These are phyloP conservation scores for Geotrichum aggregatum DNA, from an alignment of 1,139 yeast genomes.

Conservation along the genomic window DNA sequence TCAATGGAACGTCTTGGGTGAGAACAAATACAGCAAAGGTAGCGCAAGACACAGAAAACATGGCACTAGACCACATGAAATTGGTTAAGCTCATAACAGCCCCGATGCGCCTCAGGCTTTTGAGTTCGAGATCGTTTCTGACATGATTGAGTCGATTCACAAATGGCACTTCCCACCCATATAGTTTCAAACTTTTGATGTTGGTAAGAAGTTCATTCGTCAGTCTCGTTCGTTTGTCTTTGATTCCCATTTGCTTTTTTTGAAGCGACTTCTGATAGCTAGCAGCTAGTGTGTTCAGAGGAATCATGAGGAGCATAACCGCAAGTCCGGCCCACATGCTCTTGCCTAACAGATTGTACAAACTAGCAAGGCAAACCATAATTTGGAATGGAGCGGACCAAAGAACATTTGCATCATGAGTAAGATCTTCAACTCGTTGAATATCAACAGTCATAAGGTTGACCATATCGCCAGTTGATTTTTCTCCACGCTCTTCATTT, in stretches of 20 bases:
- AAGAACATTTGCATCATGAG: conserved; percentile 50
- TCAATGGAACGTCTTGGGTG: conserved; percentile 44
- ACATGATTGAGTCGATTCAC: conserved; percentile 50
- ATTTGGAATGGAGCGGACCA: conserved; percentile 60
- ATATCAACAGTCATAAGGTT: conserved; percentile 65
- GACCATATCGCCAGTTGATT: conserved; percentile 95
- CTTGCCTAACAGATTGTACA: conserved; percentile 57
- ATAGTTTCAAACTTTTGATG: conserved; percentile 64
- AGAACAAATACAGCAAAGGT: conserved; percentile 53
- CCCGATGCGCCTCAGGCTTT: conserved; percentile 55
- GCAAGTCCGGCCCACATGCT: conserved; percentile 57
- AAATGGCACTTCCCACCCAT: conserved; percentile 73
- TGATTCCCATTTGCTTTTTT: conserved; percentile 61
- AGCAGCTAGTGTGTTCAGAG: conserved; percentile 52
- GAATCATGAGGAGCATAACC: conserved; percentile 53
- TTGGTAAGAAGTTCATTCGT: conserved; percentile 60
- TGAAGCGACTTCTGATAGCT: conserved; percentile 47
- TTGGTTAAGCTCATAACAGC: conserved; percentile 44
- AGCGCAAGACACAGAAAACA: conserved; percentile 60
- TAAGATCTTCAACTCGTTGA: conserved; percentile 51
- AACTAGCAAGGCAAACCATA: conserved; percentile 50
- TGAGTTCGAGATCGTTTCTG: conserved; percentile 80
- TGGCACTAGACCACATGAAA: conserved; percentile 62
- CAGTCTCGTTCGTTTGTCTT: conserved; percentile 61
- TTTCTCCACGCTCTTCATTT: conserved; percentile 72